Base-by-base conservation (phyloP, 2,329 filamentous ascomycete genomes). In the Biscogniauxia mediterranea region DNA sequence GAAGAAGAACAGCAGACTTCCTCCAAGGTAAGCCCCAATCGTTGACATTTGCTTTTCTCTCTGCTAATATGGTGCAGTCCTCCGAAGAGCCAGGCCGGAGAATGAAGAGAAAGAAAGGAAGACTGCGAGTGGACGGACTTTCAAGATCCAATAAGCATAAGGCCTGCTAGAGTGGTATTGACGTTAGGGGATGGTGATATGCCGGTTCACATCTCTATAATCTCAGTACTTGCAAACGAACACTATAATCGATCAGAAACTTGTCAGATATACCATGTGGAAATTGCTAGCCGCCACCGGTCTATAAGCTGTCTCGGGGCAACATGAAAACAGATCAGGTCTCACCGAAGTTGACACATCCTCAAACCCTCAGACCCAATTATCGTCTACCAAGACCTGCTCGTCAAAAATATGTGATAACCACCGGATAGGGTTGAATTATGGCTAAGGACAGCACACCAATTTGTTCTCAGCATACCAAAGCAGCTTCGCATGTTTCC, bases 71-170 rank as follows among this genome's bases (percentile, higher is more conserved):
- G 17, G 19, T 11, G 32, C 49, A 96, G 94, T 99, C n/a, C 85
- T 99, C 67, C 94, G 96, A 75, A 88, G 96, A 80, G 95, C 95
- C 63, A 86, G 95, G 71, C 96, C 95, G 52, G 95, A 99, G 76
- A 93, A 89, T 70, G 94, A 98, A 78, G 95, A 98, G 79, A 94
- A 94, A 80, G 96, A 99, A 80, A 89, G 92, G 73, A 99, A 99
- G 87, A 99, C 95, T 60, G 95, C 96, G 54, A 98, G 92, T 76
- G 95, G 95, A 66, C 87, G 95, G 71, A 96, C 93, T 52, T 99
- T 99, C 86, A 88, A 83, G 77, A 78, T 81, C 26, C 70, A 72
- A 57, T 51, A 46, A 9, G 15, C 65, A 55, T 68, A 64, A 64
- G 55, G 51, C 51, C 17, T n/a, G 4, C 5, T 46, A 17, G 38